Base-by-base conservation (phyloP, 1,284 basidiomycete species). In the Cystobasidiaceae sp. region DNA sequence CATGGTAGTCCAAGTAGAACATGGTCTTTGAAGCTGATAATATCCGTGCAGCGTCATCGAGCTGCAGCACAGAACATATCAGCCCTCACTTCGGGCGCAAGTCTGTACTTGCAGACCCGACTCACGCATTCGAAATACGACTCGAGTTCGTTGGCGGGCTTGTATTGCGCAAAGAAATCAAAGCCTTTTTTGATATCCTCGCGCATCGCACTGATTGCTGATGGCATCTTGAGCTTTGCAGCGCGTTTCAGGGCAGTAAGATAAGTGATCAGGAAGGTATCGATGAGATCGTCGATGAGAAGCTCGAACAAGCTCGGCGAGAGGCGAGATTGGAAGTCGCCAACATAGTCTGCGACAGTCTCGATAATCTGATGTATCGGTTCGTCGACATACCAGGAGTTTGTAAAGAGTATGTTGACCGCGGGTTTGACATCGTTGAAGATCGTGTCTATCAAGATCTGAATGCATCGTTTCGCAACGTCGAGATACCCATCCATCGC, bases 401-500 rank as follows among this genome's bases (percentile, higher is more conserved):
- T 74, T 1, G 78, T 85, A 81, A 98, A 94, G 32, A 99, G 82
- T 49, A 83, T 83, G 76, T 90, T 93, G 37, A 87, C 87, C 8
- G 90, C 94, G 0, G 89, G 86, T 74, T 88, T 89, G 72, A 98
- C 79, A 76, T 98, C 96, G 76, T 94, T 90, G 81, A 97, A 93
- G 70, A 98, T 87, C 74, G 96, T 86, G 72, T 90, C 89, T 72
- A 98, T 93, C 56, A 98, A 83, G 1, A 89, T 87, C 73, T 94
- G 90, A 15, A 90, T 93, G 80, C 93, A 97, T 75, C 90, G 90
- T 80, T 97, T 97, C 64, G 93, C 93, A 21, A 98, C 91, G 78
- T 98, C 96, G 71, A 98, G 83, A 79, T 94, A 97, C 0, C 96
- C 96, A 74, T 99, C 94, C 73, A 98, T 96, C 17, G 93, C 93